Evolutionary conservation across 768 basidiomycete species (phyloP), one percentile per base, ranked within the genome.

Genomic region (Boletus reticulatus): DNA sequence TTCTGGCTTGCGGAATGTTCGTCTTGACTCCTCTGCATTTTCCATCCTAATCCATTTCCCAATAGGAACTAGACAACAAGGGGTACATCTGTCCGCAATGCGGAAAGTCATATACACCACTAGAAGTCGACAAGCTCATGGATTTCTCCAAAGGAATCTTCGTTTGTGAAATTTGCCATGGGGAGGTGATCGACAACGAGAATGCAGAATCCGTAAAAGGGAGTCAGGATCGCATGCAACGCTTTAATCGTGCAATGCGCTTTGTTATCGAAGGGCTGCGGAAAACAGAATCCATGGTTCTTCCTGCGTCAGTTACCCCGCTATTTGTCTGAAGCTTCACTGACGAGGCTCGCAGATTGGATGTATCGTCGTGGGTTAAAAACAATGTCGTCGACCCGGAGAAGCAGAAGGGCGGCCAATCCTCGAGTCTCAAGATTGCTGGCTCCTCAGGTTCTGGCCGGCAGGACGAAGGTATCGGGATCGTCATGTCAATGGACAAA

Each of bases 61-160:
- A 17, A 34, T 65, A 98, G 95, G 94, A 98, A 76, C 84, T 97
- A 57, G 93, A 95, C 59, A 92, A 94, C 69, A 92, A 96, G 73
- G 97, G 96, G n/a, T 98, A 97, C 72, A 86, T 95, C 55, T 99
- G 96, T 71, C 88, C 94, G 3, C 83, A 85, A 61, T 98, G 95
- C 77, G 82, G 83, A 55, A 85, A 85, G 64, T 84, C 85, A 1
- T 99, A 93, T 72, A 82, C 88, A 2, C 85, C 92, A 0, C 78
- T 99, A 14, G 94, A 98, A 57, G 89, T 87, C 47, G 86, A 90
- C 73, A 85, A 82, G 60, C 77, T 98, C 47, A 86, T 93, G 78
- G 89, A 94, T 70, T 84, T 84, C 57, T 46, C 68, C 36, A 78
- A 76, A 22, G 84, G 84, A 52, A 73, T 81, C 8, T 84, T 98